Percentiles rank a stretch among this genome's conserved stretches.
These are phyloP conservation scores for Termitomyces eurrhizus DNA, from an alignment of 768 basidiomycete species.

Conservation along the genomic window DNA sequence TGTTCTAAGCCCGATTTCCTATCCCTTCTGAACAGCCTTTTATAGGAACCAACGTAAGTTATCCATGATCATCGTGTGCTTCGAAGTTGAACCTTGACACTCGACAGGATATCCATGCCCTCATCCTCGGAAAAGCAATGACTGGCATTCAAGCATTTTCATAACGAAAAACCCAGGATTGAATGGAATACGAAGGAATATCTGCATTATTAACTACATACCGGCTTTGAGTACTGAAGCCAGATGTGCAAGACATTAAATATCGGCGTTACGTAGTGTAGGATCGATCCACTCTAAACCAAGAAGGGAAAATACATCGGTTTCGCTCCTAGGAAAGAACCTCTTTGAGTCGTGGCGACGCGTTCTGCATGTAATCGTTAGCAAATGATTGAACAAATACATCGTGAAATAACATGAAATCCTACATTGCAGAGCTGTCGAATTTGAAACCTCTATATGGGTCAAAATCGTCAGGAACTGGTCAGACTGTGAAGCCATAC, in stretches of 20 bases:
- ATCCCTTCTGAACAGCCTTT: slow-evolving; percentile 2
- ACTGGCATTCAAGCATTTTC: slow-evolving; percentile 87
- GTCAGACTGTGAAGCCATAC: background rate
- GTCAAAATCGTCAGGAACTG: background rate
- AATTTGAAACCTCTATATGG: slow-evolving; percentile 69
- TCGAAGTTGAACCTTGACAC: slow-evolving; percentile 8
- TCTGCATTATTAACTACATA: background rate
- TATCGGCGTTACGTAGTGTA: slow-evolving; percentile 66
- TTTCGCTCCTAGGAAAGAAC: slow-evolving; percentile 59
- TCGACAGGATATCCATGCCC: slow-evolving; percentile 80
- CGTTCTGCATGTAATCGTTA: slow-evolving; percentile 35
- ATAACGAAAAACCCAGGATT: slow-evolving; percentile 30
- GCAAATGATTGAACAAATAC: background rate
- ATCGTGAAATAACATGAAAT: background rate
- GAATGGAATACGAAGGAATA: background rate
- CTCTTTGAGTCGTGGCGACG: slow-evolving; percentile 60
- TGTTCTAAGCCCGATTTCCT: background rate
- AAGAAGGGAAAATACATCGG: slow-evolving; percentile 68
- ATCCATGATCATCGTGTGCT: slow-evolving; percentile 7
- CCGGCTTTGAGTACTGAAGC: background rate
- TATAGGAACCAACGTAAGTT: slow-evolving; percentile 56
- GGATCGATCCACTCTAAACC: slow-evolving; percentile 73
- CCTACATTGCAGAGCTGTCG: slow-evolving; percentile 78
- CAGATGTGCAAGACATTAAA: slow-evolving; percentile 24
- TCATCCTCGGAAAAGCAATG: slow-evolving; percentile 91